Base-by-base conservation (phyloP, 371 early-diverging fungal genomes). In the Parasitella parasitica region DNA sequence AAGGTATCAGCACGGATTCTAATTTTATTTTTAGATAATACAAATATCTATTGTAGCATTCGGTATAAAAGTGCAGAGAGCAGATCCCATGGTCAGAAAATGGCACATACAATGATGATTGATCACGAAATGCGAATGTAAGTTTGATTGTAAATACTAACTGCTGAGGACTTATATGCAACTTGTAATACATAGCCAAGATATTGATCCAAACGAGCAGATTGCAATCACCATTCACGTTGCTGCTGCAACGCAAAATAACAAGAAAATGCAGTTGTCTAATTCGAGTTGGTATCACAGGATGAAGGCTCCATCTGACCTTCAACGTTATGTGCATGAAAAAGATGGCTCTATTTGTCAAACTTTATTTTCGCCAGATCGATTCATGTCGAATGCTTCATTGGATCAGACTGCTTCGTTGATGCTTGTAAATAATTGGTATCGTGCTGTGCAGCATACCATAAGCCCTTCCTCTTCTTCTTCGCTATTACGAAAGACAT, bases 361-460 rank as follows among this genome's bases (percentile, higher is more conserved):
- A 59, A 66, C 72, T 4, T 36, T 71, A 22, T 52, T 79, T n/a
- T 61, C 67, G 2, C 28, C 63, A 16, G 28, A 15, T 35, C 68
- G 55, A 34, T 67, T 74, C 41, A 58, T 59, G 18, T 12, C 20
- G 5, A 13, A 38, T 4, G 46, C 7, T 16, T 13, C 28, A 1
- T 4, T 41, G 8, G 60, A 63, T 24, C 53, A 59, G 36, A 66
- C 60, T 46, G 79, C 75, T 1, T 66, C 79, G 0, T 69, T 79
- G 22, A 66, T 72, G 32, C 55, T 79, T 4, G 71, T 76, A 2
- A 79, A 79, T 53, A 62, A 76, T 6, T 79, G 79, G 79, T 79
- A 79, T 55, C 61, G 57, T 16, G 63, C 46, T n/a, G 52, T 59
- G 1, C 15, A 16, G 2, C n/a, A 22, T 22, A 0, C 27, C 7